Conservation (phyloP, 768 basidiomycete genomes). For the Termitomyces sp. region DNA sequence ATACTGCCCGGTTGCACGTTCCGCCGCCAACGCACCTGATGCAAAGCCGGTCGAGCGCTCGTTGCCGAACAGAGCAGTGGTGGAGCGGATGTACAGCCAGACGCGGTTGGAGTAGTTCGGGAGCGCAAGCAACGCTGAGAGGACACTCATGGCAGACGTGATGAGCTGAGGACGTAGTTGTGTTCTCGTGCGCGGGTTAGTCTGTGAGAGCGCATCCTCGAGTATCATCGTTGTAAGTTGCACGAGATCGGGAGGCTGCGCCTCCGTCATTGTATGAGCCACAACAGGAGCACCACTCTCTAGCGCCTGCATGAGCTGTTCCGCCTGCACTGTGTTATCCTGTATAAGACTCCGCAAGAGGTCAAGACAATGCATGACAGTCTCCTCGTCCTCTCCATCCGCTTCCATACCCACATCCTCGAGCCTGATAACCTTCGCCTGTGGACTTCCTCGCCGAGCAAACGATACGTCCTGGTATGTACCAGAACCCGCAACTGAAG, state of each 20-base stretch:
- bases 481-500: conserved; percentile 22
- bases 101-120: conserved; percentile 76
- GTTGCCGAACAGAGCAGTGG: conserved; percentile 69
- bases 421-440: conserved; percentile 40
- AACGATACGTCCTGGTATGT: conserved; percentile 51
- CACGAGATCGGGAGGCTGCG: conserved; percentile 64
- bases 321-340: conserved; percentile 59
- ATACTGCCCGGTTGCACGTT: conserved; percentile 69
- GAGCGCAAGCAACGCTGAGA: conserved; percentile 68
- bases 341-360: conserved; percentile 74
- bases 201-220: conserved; percentile 66
- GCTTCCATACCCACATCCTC: conserved; percentile 73
- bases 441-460: conserved; percentile 33
- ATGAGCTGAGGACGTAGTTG: conserved; percentile 57
- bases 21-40: conserved; percentile 60
- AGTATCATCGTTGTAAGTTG: conserved; percentile 78
- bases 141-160: conserved; percentile 76
- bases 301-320: conserved; percentile 59
- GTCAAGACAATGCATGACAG: conserved; percentile 71
- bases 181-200: conserved; percentile 30
- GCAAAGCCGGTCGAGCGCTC: conserved; percentile 50
- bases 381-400: conserved; percentile 48
- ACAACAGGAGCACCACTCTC: conserved; percentile 53
- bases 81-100: conserved; percentile 84
- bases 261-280: conserved; percentile 43